Conservation (phyloP, 2,329 filamentous ascomycete genomes). For the Scedosporium dehoogii region DNA sequence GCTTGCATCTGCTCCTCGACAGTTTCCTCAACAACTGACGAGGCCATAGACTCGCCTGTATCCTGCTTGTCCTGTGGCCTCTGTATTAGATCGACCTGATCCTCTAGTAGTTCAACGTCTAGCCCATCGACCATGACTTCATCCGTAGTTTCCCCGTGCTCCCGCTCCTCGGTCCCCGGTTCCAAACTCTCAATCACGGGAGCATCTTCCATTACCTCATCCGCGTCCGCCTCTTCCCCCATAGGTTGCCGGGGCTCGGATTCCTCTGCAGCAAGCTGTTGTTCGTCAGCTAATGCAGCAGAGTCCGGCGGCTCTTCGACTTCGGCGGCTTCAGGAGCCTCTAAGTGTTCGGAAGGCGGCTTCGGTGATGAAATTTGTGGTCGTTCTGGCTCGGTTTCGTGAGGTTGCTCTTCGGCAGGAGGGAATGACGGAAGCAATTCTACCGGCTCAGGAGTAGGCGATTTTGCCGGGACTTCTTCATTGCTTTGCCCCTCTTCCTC, state of each 20-base stretch:
- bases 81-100: constrained; percentile 6
- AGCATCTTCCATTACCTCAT: not conserved
- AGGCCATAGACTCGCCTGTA: not conserved
- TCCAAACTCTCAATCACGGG: not conserved
- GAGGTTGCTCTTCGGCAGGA: not conserved
- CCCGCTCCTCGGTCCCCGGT: not conserved
- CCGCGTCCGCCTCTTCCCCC: constrained; percentile 9
- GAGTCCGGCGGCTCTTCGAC: not conserved
- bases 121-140: not conserved
- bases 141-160: not conserved
- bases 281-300: not conserved
- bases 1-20: constrained; percentile 3
- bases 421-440: not conserved
- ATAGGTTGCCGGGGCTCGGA: not conserved
- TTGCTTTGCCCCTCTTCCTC: not conserved
- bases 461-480: not conserved
- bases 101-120: not conserved
- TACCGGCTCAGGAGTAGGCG: not conserved
- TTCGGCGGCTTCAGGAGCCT: not conserved
- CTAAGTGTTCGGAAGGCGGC: not conserved
- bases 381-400: not conserved
- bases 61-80: not conserved
- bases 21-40: not conserved
- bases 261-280: not conserved
- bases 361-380: not conserved